These are phyloP conservation scores for Lasiosphaeria hispida DNA, from an alignment of 495 filamentous ascomycete genomes.

Conservation along the genomic window DNA sequence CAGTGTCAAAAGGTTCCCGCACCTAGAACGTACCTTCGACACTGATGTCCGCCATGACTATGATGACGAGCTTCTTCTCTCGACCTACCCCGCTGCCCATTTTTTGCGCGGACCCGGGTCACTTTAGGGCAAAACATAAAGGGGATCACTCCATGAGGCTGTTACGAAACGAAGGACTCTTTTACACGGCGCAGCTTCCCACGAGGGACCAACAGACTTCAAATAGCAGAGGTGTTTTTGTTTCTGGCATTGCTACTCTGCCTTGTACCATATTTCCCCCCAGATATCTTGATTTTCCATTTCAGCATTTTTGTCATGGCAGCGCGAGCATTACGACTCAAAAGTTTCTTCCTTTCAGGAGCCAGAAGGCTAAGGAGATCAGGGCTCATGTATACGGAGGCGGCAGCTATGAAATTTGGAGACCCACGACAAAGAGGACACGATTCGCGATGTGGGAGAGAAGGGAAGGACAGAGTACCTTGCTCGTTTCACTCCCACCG, in stretches of 20 bases:
- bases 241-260: constrained; percentile 32
- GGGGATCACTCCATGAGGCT: constrained; percentile 16
- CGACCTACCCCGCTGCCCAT: constrained; percentile 18
- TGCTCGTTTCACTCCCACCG: neutral
- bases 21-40: constrained; percentile 34
- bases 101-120: constrained; percentile 24
- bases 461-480: neutral
- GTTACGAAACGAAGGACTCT: constrained; percentile 14
- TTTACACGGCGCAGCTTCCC: constrained; percentile 17
- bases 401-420: neutral
- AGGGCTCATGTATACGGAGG: neutral
- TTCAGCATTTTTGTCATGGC: constrained; percentile 20
- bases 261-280: constrained; percentile 32
- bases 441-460: neutral
- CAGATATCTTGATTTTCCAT: constrained; percentile 4
- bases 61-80: constrained; percentile 33
- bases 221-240: constrained; percentile 23
- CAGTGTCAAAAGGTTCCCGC: constrained; percentile 34
- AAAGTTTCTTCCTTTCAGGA: constrained; percentile 15
- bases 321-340: constrained; percentile 22
- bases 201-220: constrained; percentile 8
- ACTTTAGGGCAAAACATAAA: constrained; percentile 22
- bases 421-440: neutral
- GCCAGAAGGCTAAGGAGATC: neutral
- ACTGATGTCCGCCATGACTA: constrained; percentile 39